Base-by-base conservation (phyloP, 2,329 filamentous ascomycete species). In the Reticulascus tulasneorum region DNA sequence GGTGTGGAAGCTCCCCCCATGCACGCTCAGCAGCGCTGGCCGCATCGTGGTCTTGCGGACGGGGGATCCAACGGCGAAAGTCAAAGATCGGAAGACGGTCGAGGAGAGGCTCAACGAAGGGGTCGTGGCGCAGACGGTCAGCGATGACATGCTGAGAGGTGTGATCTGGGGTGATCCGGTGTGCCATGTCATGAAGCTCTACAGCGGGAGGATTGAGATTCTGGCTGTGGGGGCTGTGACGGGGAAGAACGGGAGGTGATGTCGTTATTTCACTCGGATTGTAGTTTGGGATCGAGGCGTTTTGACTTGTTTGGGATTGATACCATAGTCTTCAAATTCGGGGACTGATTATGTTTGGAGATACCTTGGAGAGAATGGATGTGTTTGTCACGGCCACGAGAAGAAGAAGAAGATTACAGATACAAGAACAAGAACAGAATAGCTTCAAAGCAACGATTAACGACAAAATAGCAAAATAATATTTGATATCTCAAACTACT, bases 111-210 rank as follows among this genome's bases (percentile, higher is more conserved):
- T 80, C 15, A 59, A 62, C 39, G 73, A 82, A 31, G 75, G 79
- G 5, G 75, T 89, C 0, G 74, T 85, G 29, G 86, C 86, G 3
- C 81, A 82, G 43, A 71, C 80, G 9, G 74, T 82, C 8, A 75
- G 67, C 1, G 84, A 93, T 45, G 75, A 82, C 27, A 69, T 85
- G 52, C 59, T 94, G 33, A 67, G 83, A 17, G 72, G 69, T 2
- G 73, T 89, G 1, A 69, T 94, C 5, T 94, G 88, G 74, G 88
- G 88, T 0, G 87, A 94, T 55, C 84, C 86, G 0, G 67, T 87
- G 27, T 84, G 80, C 55, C 88, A 94, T 62, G 70, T 80, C 48
- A 94, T 94, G 88, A 77, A 68, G 40, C 53, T 93, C 15, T 94
- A 94, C 59, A 77, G 77, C 11, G 75, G 71, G 15, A 65, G 88